Evolutionary conservation across 2,329 filamentous ascomycete genomes (phyloP).

Genomic region (Sclerotinia subarctica): DNA sequence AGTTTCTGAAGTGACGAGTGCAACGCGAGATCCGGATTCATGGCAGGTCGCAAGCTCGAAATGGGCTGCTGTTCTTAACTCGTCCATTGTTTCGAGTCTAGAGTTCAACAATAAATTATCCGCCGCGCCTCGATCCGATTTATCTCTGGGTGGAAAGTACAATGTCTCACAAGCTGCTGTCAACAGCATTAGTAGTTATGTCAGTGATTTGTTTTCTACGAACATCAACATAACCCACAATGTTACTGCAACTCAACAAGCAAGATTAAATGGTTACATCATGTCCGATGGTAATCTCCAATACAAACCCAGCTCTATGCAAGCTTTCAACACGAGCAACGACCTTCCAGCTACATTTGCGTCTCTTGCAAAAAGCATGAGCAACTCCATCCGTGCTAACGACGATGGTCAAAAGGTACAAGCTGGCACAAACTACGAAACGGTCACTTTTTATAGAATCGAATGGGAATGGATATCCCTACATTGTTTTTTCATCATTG

Average conservation of each 20-base stretch:
- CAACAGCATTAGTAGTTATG: constrained; percentile 4
- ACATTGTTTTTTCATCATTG: constrained; percentile 1
- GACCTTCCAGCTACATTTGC: constrained; percentile 8
- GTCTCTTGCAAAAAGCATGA: constrained; percentile 12
- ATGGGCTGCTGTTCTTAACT: constrained; percentile 7
- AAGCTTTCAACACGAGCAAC: constrained; percentile 5
- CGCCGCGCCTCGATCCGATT: constrained; percentile 2
- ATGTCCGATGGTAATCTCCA: constrained; percentile 2
- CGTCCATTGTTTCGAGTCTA: constrained; percentile 6
- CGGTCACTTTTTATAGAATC: background rate
- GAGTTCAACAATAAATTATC: constrained; percentile 6
- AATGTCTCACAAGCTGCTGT: constrained; percentile 3
- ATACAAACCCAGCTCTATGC: constrained; percentile 11
- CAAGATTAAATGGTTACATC: constrained; percentile 13
- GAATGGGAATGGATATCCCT: constrained; percentile 12
- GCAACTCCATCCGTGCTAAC: constrained; percentile 8
- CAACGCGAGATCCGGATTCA: constrained; percentile 6
- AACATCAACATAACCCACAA: constrained; percentile 1
- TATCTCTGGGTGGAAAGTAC: constrained; percentile 1
- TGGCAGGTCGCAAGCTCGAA: constrained; percentile 11
- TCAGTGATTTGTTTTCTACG: background rate
- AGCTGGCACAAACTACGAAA: background rate
- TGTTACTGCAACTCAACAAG: constrained; percentile 7
- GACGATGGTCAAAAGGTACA: background rate
- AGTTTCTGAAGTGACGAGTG: background rate